Conservation (phyloP, 1,139 yeast species). For the Ogataea hybrid region DNA sequence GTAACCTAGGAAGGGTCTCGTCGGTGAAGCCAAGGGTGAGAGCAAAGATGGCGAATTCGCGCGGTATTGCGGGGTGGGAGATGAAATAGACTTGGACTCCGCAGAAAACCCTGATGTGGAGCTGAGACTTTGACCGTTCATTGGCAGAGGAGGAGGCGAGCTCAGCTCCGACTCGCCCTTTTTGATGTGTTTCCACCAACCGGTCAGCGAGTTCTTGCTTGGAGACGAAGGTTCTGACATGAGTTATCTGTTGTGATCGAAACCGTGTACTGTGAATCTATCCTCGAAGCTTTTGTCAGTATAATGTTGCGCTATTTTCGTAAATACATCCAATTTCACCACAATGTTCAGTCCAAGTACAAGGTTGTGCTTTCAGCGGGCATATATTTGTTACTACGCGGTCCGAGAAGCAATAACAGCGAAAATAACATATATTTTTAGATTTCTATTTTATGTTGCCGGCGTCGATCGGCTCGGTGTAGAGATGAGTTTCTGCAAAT, state of each 20-base stretch:
- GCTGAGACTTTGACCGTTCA: slow-evolving; percentile 4
- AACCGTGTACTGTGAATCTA: neutral
- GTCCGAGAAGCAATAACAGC: slow-evolving; percentile 5
- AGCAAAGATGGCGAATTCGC: slow-evolving; percentile 16
- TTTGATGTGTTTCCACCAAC: slow-evolving; percentile 29
- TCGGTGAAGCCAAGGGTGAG: slow-evolving; percentile 22
- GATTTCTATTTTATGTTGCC: slow-evolving; percentile 1
- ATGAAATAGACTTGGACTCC: slow-evolving; percentile 8
- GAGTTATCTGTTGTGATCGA: neutral
- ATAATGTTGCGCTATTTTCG: no score
- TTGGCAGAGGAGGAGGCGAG: slow-evolving; percentile 13
- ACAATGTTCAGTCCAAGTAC: neutral
- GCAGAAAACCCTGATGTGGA: slow-evolving; percentile 7
- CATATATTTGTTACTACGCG: neutral
- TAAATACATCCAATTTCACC: neutral
- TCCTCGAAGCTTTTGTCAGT: neutral
- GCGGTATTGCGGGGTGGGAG: slow-evolving; percentile 12
- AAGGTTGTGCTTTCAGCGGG: neutral
- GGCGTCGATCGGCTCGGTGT: slow-evolving; percentile 8
- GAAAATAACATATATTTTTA: slow-evolving; percentile 7
- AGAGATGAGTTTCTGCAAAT: neutral
- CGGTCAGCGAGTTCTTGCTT: slow-evolving; percentile 22
- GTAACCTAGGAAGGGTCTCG: slow-evolving; percentile 31
- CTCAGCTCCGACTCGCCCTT: slow-evolving; percentile 16
- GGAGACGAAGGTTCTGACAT: slow-evolving; percentile 26